These are phyloP conservation scores for Flaveria floridana DNA, from an alignment of 140 eudicot genomes.

Conservation along the genomic window DNA sequence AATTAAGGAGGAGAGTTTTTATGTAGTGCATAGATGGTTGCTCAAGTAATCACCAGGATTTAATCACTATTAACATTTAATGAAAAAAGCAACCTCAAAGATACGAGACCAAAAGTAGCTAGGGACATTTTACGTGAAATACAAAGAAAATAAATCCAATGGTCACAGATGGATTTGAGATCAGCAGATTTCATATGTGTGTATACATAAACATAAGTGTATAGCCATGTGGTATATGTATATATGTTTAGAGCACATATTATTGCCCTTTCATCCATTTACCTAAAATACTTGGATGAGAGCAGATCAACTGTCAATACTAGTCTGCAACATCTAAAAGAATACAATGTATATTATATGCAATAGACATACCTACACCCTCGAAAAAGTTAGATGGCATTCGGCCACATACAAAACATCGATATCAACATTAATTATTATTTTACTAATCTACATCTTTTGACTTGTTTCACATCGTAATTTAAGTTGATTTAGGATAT, in stretches of 20 bases:
- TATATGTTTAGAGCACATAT: not conserved
- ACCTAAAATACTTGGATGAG: not conserved
- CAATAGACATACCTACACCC: not conserved
- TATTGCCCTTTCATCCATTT: not conserved
- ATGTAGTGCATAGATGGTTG: not conserved
- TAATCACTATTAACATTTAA: not conserved
- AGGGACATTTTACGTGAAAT: not conserved
- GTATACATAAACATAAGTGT: not conserved
- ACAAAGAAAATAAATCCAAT: not conserved
- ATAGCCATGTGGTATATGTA: not conserved
- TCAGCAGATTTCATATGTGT: not conserved
- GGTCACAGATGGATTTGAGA: not conserved
- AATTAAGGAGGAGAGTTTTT: not conserved
- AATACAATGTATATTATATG: not conserved
- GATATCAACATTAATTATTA: not conserved
- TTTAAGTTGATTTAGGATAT: not conserved
- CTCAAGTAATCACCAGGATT: not conserved
- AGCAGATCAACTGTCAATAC: not conserved
- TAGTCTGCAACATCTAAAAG: slow-evolving; percentile 1
- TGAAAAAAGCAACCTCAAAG: slow-evolving; percentile 1
- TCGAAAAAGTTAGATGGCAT: slow-evolving; percentile 9
- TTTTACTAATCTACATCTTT: too few species aligned
- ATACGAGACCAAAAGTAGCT: not conserved
- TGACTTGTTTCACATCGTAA: too few species aligned
- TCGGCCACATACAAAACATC: not conserved